Percentiles rank a stretch among this genome's conserved stretches.
phyloP scores from a whole-genome alignment of 768 basidiomycete genomes.

The Kwoniella bestiolae region DNA sequence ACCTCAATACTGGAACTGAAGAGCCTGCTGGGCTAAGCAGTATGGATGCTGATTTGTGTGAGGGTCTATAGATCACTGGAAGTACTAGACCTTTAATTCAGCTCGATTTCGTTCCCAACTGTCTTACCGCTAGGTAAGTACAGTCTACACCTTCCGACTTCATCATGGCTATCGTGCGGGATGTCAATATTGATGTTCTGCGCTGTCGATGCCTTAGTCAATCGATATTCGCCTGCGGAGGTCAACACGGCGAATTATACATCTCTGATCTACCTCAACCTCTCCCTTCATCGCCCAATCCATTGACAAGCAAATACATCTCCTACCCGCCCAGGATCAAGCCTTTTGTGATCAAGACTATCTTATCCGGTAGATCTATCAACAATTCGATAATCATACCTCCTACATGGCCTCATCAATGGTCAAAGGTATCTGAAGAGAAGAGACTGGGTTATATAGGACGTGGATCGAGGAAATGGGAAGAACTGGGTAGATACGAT shows the following conservation, averaged over 20 bases:
- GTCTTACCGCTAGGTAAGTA: constrained; percentile 52
- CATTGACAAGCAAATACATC: constrained; percentile 1
- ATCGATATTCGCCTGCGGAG: constrained; percentile 51
- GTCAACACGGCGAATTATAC: constrained; percentile 55
- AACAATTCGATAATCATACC: constrained; percentile 54
- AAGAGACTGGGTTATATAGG: constrained; percentile 31
- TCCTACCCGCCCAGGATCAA: constrained; percentile 13
- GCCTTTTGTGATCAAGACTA: constrained; percentile 38
- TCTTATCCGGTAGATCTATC: constrained; percentile 48
- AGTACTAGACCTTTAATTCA: constrained; percentile 34
- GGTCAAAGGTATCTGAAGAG: constrained; percentile 23
- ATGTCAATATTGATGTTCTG: constrained; percentile 8
- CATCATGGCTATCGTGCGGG: background rate
- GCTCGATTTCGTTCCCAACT: constrained; percentile 55
- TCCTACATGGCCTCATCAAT: constrained; percentile 41
- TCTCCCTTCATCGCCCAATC: background rate
- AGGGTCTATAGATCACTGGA: constrained; percentile 22
- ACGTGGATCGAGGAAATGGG: constrained; percentile 22
- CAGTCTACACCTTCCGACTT: constrained; percentile 14
- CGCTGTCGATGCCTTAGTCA: constrained; percentile 28
- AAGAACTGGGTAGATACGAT: constrained; percentile 14
- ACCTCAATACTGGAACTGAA: too few species aligned
- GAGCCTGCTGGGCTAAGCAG: too few species aligned
- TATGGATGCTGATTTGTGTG: background rate
- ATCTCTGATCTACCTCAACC: constrained; percentile 43